A percentile compares a stretch with the other conserved stretches of the same genome.
Conservation (phyloP, 2,329 filamentous ascomycete species). For the Byssothecium circinans region DNA sequence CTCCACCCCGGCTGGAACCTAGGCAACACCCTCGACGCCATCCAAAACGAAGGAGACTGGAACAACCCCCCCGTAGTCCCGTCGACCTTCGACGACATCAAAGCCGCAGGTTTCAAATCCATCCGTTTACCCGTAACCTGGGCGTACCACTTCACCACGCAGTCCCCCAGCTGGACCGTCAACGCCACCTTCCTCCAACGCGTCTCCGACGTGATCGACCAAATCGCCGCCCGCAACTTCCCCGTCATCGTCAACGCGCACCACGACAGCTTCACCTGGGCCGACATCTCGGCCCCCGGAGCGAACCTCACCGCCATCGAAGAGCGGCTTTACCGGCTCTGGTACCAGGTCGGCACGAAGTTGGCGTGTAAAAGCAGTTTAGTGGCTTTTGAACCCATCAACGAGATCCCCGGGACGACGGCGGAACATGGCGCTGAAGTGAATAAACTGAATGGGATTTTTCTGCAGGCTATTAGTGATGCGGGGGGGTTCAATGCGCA, state of each 20-base stretch:
- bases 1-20: conserved; percentile 63
- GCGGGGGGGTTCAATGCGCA: conserved; percentile 59
- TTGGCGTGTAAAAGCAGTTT: conserved; percentile 58
- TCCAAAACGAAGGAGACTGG: conserved; percentile 60
- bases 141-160: conserved; percentile 57
- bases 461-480: conserved; percentile 56
- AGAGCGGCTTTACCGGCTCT: conserved; percentile 58
- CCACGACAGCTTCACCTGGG: conserved; percentile 63
- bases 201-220: conserved; percentile 60
- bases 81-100: conserved; percentile 55
- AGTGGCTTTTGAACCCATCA: conserved; percentile 62
- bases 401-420: conserved; percentile 59
- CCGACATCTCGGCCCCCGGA: conserved; percentile 51
- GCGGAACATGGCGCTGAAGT: conserved; percentile 54
- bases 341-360: conserved; percentile 60
- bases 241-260: conserved; percentile 62
- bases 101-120: conserved; percentile 59
- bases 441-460: conserved; percentile 61
- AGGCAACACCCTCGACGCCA: conserved; percentile 62
- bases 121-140: conserved; percentile 63
- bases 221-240: conserved; percentile 54
- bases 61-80: conserved; percentile 57
- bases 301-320: conserved; percentile 58
- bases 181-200: conserved; percentile 59
- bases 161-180: conserved; percentile 57